These are phyloP conservation scores for Gossypium gossypioides DNA, from an alignment of 441 rosid species.

Conservation along the genomic window DNA sequence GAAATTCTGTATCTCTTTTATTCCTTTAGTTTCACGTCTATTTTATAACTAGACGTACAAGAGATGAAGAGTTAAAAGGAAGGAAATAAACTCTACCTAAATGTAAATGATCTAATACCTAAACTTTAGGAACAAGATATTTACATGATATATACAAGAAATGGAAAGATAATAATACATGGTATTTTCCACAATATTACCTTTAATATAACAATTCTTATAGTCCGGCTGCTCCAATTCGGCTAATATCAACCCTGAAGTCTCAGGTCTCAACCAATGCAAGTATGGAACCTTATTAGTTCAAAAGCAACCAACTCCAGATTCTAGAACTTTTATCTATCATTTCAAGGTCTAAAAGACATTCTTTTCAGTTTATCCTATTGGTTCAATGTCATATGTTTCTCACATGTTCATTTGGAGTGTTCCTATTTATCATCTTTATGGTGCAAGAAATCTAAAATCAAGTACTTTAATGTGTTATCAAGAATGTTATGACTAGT, in stretches of 20 bases:
- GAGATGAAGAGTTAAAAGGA: no score
- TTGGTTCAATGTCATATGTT: not conserved
- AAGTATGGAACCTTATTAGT: not conserved
- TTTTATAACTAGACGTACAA: no score
- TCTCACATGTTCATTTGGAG: not conserved
- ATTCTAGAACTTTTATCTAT: not conserved
- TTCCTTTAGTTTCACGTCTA: no score
- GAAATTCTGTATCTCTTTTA: no score
- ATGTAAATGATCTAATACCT: no score
- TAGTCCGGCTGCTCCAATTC: not conserved
- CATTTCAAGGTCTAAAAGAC: not conserved
- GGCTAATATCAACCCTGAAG: not conserved
- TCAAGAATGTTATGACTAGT: not conserved
- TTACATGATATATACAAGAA: no score
- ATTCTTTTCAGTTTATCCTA: not conserved
- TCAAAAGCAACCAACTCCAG: not conserved
- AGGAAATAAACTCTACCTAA: no score
- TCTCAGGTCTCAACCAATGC: not conserved
- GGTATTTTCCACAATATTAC: not conserved
- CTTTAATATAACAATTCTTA: not conserved
- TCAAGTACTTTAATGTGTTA: not conserved
- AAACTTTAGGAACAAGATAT: no score
- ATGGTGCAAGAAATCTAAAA: constrained; percentile 13
- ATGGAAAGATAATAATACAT: no score
- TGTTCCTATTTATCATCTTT: not conserved